A percentile compares a stretch with the other conserved stretches of the same genome.
Evolutionary conservation across 352 stramenopile genomes (phyloP).

Genomic region (Phytophthora crassamura): DNA sequence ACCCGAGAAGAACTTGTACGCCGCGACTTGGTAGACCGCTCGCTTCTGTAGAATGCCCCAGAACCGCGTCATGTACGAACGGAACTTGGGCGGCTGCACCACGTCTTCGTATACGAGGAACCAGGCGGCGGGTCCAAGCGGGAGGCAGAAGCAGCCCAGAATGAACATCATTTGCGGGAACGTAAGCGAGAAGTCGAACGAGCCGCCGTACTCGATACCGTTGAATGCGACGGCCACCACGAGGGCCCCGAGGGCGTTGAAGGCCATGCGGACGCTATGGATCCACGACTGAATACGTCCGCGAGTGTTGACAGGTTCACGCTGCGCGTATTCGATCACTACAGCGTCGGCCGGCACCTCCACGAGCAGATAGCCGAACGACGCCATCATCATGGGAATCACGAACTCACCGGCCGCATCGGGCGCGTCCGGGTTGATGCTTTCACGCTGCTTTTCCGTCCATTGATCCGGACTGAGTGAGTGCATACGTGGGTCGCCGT

Average conservation of each 20-base stretch:
- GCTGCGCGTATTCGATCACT: constrained; percentile 62
- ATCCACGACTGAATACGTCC: constrained; percentile 60
- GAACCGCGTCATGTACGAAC: constrained; percentile 43
- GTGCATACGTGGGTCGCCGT: constrained; percentile 36
- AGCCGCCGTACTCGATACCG: constrained; percentile 53
- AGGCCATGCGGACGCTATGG: constrained; percentile 52
- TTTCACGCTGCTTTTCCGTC: constrained; percentile 32
- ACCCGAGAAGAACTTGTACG: too few species aligned
- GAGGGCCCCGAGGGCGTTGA: constrained; percentile 47
- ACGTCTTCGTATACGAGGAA: constrained; percentile 36
- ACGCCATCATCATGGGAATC: constrained; percentile 69
- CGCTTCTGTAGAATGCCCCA: constrained; percentile 62
- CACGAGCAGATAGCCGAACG: constrained; percentile 60
- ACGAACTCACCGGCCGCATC: constrained; percentile 54
- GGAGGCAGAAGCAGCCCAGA: constrained; percentile 39
- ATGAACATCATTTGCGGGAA: constrained; percentile 62
- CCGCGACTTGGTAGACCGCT: constrained; percentile 58
- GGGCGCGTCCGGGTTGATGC: constrained; percentile 43
- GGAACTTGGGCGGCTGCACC: constrained; percentile 30
- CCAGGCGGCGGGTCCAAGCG: constrained; percentile 32
- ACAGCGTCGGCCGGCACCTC: constrained; percentile 65
- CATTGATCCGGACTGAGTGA: constrained; percentile 33
- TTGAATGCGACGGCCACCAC: constrained; percentile 57
- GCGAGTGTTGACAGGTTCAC: constrained; percentile 53
- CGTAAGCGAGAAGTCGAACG: constrained; percentile 57